Conservation (phyloP, 257 asterid species). For the Leonotis leonurus region DNA sequence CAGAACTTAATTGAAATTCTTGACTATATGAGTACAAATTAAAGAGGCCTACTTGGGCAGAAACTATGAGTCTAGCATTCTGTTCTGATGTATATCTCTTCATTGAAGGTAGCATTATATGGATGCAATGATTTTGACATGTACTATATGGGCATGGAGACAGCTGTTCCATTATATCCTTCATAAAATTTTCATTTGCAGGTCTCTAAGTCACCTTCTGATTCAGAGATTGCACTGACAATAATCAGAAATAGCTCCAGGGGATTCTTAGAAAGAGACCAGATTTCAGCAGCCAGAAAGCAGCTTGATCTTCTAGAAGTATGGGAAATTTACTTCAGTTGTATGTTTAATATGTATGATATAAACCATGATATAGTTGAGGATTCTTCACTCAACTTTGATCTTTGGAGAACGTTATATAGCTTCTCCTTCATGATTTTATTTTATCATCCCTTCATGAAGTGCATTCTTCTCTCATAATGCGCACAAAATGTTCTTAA, state of each 20-base stretch:
- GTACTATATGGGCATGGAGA: slow-evolving; percentile 12
- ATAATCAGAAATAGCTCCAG: slow-evolving; percentile 71
- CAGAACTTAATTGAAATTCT: neutral
- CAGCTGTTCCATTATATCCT: neutral
- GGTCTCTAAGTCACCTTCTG: slow-evolving; percentile 94
- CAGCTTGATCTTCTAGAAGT: slow-evolving; percentile 94
- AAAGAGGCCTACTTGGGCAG: neutral
- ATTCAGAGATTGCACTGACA: slow-evolving; percentile 76
- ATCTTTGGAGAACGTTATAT: slow-evolving; percentile 10
- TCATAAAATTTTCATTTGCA: slow-evolving; percentile 22
- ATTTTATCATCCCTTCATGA: neutral
- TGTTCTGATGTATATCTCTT: neutral
- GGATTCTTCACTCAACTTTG: slow-evolving; percentile 8
- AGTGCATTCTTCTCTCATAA: slow-evolving; percentile 5
- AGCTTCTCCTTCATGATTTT: neutral
- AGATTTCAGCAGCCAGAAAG: slow-evolving; percentile 51
- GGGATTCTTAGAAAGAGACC: slow-evolving; percentile 67
- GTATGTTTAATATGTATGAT: slow-evolving; percentile 2
- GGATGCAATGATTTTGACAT: neutral
- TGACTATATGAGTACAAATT: neutral
- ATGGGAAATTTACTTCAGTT: slow-evolving; percentile 22
- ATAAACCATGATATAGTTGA: slow-evolving; percentile 4
- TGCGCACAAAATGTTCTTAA: slow-evolving; percentile 4
- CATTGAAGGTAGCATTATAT: neutral
- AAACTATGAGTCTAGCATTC: neutral